Base-by-base conservation (phyloP, 495 filamentous ascomycete species). In the Schizothecium vesticola region DNA sequence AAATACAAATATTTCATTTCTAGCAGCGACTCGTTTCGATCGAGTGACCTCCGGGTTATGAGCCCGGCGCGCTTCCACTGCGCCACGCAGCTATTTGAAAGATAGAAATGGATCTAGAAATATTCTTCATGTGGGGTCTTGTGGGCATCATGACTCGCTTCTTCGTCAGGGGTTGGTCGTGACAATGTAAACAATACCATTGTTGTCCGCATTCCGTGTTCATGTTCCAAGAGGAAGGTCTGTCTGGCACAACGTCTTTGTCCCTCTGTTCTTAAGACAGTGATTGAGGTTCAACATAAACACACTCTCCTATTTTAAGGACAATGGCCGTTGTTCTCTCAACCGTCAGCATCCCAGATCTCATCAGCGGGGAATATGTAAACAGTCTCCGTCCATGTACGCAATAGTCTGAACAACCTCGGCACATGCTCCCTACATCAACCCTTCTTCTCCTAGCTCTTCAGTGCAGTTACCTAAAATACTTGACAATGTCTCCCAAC, bases 1-100 rank as follows among this genome's bases (percentile, higher is more conserved):
- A 72, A 69, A 69, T 67, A 68, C 24, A 21, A 66, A 33, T 68
- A 69, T n/a, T 64, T 71, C 56, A 67, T 65, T 5, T n/a, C 3
- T 51, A n/a, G 43, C 43, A 51, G 43, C 43, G 43, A 51, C 43
- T 51, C 43, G 43, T 51, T 51, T 51, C 43, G 43, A 51, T 51
- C 43, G 43, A 51, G 43, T 51, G 43, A 51, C 43, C 19, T 51
- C 16, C 43, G 43, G 43, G 81, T n/a, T 51, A 51, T 51, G 43
- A 51, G 43, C 81, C 81, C 81, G 81, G 81, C 81, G 81, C 81
- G 81, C 81, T 83, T 83, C 81, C 80, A 77, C 81, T 83, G 81
- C 81, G 81, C 81, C 81, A 83, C 76, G 79, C 77, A 82, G 80
- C 80, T 82, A n/a, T 25, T 21, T 59, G 4, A 9, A 58, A 4